These are phyloP conservation scores for Hibiscus mutabilis DNA, from an alignment of 345 rosid genomes.

Conservation along the genomic window DNA sequence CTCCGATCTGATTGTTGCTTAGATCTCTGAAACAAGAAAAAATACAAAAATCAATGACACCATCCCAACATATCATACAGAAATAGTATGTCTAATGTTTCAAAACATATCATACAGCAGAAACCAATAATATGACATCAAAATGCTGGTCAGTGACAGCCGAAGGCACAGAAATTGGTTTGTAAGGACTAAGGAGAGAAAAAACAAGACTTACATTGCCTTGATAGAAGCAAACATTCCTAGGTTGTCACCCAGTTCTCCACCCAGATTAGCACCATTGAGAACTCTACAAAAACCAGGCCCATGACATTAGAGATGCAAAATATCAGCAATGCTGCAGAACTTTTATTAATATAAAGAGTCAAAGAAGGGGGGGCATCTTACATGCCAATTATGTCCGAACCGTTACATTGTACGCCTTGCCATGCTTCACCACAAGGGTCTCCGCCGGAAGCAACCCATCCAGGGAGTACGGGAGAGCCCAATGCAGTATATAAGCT, in stretches of 20 bases:
- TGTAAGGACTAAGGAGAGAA: constrained; percentile 12
- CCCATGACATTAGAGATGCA: background rate
- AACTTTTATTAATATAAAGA: background rate
- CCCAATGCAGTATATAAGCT: constrained; percentile 67
- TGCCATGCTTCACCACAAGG: constrained; percentile 94
- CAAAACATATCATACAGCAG: background rate
- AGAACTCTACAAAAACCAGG: constrained; percentile 44
- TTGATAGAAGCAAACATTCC: constrained; percentile 58
- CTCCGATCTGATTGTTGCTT: constrained; percentile 89
- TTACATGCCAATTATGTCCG: constrained; percentile 36
- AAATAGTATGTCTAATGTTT: background rate
- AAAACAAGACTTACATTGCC: constrained; percentile 53
- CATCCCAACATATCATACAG: background rate
- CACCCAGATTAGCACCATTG: constrained; percentile 88
- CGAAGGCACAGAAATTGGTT: background rate
- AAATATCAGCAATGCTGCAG: background rate
- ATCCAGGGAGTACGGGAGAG: constrained; percentile 75
- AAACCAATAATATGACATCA: background rate
- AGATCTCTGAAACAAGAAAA: constrained; percentile 55
- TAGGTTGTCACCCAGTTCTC: constrained; percentile 76
- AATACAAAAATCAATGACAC: constrained; percentile 3
- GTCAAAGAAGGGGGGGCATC: background rate
- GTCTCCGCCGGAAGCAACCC: constrained; percentile 89
- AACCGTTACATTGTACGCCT: constrained; percentile 67
- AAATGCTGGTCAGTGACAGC: constrained; percentile 9